A percentile compares a stretch with the other conserved stretches of the same genome.
phyloP scores from a whole-genome alignment of 495 filamentous ascomycete species.

The Penicillium samsonianum region DNA sequence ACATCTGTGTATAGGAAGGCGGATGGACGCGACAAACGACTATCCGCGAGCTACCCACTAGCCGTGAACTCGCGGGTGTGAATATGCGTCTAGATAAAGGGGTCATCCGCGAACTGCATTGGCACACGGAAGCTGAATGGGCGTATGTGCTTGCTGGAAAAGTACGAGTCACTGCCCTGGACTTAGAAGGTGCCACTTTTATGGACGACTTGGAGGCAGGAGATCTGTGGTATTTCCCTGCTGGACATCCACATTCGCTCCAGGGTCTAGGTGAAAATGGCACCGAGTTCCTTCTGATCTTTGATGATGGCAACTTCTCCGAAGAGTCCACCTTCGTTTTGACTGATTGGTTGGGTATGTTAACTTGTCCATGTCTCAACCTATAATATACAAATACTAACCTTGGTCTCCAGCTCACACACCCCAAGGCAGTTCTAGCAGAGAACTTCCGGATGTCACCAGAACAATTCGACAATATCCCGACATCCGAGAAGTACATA shows the following conservation, averaged over 20 bases:
- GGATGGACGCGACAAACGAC: conserved; percentile 71
- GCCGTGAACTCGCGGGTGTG: conserved; percentile 62
- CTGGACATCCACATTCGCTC: conserved; percentile 67
- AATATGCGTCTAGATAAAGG: conserved; percentile 68
- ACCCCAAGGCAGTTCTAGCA: conserved; percentile 59
- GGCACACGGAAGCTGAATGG: conserved; percentile 75
- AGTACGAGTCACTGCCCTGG: conserved; percentile 57
- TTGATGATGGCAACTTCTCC: conserved; percentile 68
- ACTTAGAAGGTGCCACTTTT: conserved; percentile 67
- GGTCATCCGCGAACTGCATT: conserved; percentile 72
- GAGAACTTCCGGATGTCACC: conserved; percentile 66
- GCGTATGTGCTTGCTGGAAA: conserved; percentile 60
- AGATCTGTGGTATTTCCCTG: conserved; percentile 77
- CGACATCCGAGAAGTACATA: conserved; percentile 65
- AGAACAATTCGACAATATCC: conserved; percentile 59
- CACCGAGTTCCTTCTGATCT: conserved; percentile 70
- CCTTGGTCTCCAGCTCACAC: conserved; percentile 51
- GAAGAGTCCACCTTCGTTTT: conserved; percentile 71
- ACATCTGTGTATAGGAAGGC: conserved; percentile 49
- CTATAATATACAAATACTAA: conserved; percentile 3
- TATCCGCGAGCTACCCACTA: conserved; percentile 58
- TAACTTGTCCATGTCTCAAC: not conserved
- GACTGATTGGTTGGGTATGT: conserved; percentile 63
- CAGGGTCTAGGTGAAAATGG: conserved; percentile 66
- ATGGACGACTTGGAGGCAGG: conserved; percentile 69